Evolutionary conservation across 1,139 yeast genomes (phyloP), one percentile per base, ranked within the genome.

Genomic region (Yamadazyma blattariae): DNA sequence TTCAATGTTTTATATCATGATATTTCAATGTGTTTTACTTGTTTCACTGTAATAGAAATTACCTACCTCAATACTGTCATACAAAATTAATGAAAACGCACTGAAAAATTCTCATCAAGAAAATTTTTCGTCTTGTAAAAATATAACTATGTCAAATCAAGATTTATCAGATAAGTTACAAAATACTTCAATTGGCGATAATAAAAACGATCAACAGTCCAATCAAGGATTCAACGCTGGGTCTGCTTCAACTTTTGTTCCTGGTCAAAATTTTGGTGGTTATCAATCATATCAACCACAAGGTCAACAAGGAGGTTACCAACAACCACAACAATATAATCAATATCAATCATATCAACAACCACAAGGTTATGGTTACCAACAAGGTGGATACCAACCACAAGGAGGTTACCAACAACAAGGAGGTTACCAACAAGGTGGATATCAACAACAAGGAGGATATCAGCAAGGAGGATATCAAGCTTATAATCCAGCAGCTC

Each of bases 121-220:
- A 31, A 44, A 38, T 44, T 38, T 34, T 33, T 34, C 33, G 13
- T 16, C 10, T 13, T 15, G n/a, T 14, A n/a, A 22, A 10, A 21
- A 6, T 7, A 24, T 21, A 11, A 25, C 7, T 9, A 36, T 75
- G 81, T 70, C 80, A 36, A 75, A 71, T 27, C 68, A 69, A 44
- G 79, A 79, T 48, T 62, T 80, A 65, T 61, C 77, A 35, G 69
- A 76, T 46, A 77, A 76, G 52, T 61, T 81, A 51, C 75, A 73
- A 45, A 71, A 77, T 47, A 57, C 75, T 44, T 63, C 71, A 31
- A 45, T 70, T 41, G 60, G 55, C 25, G 56, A 50, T 46, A 46
- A 47, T 9, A 14, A 27, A 14, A 15, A 25, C 13, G 12, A 26
- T 12, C 6, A 17, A n/a, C 54, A 51, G 20, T 18, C 44, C 47